Conservation (phyloP, 805 yeast species). For the Scheffersomyces ergatensis region DNA sequence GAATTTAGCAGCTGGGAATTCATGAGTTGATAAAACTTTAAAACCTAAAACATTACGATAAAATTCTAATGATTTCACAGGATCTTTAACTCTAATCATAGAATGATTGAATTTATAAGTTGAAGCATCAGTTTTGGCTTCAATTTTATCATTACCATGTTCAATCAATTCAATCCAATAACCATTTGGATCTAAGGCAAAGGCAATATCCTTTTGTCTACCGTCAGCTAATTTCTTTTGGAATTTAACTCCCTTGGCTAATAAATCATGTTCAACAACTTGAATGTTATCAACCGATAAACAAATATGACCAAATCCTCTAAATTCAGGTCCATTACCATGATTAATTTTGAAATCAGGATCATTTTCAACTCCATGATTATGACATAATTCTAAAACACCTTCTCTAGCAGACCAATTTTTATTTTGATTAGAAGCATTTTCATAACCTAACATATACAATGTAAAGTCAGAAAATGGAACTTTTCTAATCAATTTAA, state of each 20-base stretch:
- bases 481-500: conserved; percentile 55
- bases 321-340: conserved; percentile 81
- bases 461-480: conserved; percentile 60
- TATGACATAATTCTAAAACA: conserved; percentile 79
- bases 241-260: conserved; percentile 64
- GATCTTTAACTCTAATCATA: conserved; percentile 92
- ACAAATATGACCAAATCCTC: conserved; percentile 95
- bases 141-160: conserved; percentile 44
- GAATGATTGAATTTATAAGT: conserved; percentile 74
- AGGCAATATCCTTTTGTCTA: conserved; percentile 89
- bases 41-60: conserved; percentile 80
- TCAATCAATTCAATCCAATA: conserved; percentile 93
- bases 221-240: conserved; percentile 87
- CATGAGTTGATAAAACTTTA: conserved; percentile 59
- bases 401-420: conserved; percentile 56
- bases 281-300: conserved; percentile 79
- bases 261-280: conserved; percentile 55
- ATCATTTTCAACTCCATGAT: conserved; percentile 68
- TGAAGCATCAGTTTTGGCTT: conserved; percentile 33
- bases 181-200: conserved; percentile 92
- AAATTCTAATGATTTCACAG: conserved; percentile 69
- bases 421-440: conserved; percentile 33
- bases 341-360: conserved; percentile 57
- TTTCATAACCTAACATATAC: conserved; percentile 64
- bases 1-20: conserved; percentile 70